Percentiles rank a stretch among this genome's conserved stretches.
These are phyloP conservation scores for Botryotinia narcissicola DNA, from an alignment of 2,329 filamentous ascomycete species.

Conservation along the genomic window DNA sequence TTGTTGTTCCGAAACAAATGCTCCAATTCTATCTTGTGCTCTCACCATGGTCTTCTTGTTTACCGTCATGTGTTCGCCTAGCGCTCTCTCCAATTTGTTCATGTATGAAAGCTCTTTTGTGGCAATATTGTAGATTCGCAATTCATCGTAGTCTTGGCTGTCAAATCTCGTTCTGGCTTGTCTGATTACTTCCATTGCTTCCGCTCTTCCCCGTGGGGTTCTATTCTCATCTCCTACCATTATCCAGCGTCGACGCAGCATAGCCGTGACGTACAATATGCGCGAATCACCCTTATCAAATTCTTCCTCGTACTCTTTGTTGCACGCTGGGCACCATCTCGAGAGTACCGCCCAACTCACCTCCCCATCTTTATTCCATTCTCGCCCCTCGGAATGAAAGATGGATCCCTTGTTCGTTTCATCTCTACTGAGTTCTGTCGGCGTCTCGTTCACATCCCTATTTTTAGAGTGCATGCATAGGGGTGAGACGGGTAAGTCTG, in stretches of 20 bases:
- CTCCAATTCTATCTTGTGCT: background rate
- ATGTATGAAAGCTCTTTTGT: background rate
- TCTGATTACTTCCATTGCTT: background rate
- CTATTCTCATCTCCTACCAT: background rate
- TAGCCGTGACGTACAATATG: background rate
- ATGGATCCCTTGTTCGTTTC: background rate
- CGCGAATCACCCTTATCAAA: background rate
- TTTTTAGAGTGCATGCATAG: background rate
- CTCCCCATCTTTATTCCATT: background rate
- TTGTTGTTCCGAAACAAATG: background rate
- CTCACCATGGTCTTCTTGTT: background rate
- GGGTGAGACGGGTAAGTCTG: background rate
- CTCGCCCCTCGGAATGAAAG: background rate
- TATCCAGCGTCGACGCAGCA: background rate
- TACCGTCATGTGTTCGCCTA: background rate
- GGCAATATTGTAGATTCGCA: background rate
- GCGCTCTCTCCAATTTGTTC: background rate
- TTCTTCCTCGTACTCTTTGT: background rate
- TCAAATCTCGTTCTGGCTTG: background rate
- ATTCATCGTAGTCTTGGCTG: background rate
- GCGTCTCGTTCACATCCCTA: background rate
- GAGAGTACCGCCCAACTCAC: background rate
- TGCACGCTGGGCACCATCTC: background rate
- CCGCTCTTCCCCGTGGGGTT: background rate
- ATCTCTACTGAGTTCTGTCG: background rate